Evolutionary conservation across 352 stramenopile genomes (phyloP), one percentile per base, ranked within the genome.

Genomic region (Phytophthora kernoviae): DNA sequence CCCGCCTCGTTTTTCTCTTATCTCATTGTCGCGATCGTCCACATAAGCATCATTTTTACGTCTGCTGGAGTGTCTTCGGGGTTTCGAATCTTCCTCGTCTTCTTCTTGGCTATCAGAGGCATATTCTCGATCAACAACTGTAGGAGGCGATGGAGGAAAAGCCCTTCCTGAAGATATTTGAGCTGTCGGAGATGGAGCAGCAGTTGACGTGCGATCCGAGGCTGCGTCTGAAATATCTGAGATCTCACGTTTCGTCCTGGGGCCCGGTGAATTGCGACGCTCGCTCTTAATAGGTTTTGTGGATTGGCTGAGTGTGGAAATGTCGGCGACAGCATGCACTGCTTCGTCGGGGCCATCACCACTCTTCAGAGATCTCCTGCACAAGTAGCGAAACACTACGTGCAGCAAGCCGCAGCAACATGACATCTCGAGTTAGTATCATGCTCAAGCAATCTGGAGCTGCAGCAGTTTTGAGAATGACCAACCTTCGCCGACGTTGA

Each of bases 401-500:
- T 32, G 54, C 11, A 59, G 24, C 9, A n/a, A 20, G 7, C n/a
- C 5, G 6, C 17, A 55, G 14, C 24, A 18, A 7, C 9, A 10
- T 49, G 10, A 60, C n/a, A 26, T 5, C 32, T 1, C 24, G 57
- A 41, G 30, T 48, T n/a, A 48, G 21, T 33, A 17, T 20, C 5
- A 15, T 26, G 21, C 26, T 45, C 14, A 15, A 22, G 12, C 17
- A 44, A 24, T 14, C 24, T 12, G 33, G 2, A 33, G 20, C 14
- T 44, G n/a, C 18, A 21, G 7, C 10, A 39, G 21, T 50, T 39
- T 30, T 26, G 5, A 22, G 20, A 21, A 21, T 32, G 11, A 54
- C 58, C 24, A 27, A 83, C 73, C 76, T 84, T 87, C 74, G 37
- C 82, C 77, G 11, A 90, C 81, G 49, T 90, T 90, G 52, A 87